Conservation (phyloP, 208 protist species). For the Acanthamoeba triangularis region DNA sequence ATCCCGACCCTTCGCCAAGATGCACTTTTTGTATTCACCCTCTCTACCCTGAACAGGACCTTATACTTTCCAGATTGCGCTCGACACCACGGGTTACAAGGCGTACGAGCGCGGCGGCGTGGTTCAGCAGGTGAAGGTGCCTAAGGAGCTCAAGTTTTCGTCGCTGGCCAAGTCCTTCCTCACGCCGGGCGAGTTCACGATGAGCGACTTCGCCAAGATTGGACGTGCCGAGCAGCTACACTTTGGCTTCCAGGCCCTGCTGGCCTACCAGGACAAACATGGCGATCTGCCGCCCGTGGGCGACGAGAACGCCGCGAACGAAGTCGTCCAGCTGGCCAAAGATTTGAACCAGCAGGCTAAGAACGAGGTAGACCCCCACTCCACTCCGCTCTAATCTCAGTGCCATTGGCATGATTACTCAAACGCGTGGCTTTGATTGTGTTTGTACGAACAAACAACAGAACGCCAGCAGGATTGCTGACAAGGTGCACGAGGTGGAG, state of each 20-base stretch:
- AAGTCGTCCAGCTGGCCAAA: constrained; percentile 67
- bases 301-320: constrained; percentile 79
- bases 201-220: constrained; percentile 92
- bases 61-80: constrained; percentile 84
- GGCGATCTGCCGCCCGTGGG: not conserved
- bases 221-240: constrained; percentile 67
- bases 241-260: constrained; percentile 73
- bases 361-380: not conserved
- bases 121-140: not conserved
- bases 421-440: not conserved
- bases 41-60: not conserved
- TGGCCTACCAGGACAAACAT: constrained; percentile 59
- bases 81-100: constrained; percentile 64
- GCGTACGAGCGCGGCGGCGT: not conserved
- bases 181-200: constrained; percentile 52
- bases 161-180: constrained; percentile 46
- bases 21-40: too few species aligned
- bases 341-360: constrained; percentile 17
- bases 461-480: not conserved
- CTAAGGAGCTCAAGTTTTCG: not conserved
- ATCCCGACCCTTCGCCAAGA: too few species aligned
- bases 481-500: constrained; percentile 78
- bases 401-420: not conserved
- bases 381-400: not conserved
- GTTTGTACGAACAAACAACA: not conserved